Percentiles rank a stretch among this genome's conserved stretches.
These are phyloP conservation scores for Blastobotrys arbuscula DNA, from an alignment of 1,139 yeast species.

Conservation along the genomic window DNA sequence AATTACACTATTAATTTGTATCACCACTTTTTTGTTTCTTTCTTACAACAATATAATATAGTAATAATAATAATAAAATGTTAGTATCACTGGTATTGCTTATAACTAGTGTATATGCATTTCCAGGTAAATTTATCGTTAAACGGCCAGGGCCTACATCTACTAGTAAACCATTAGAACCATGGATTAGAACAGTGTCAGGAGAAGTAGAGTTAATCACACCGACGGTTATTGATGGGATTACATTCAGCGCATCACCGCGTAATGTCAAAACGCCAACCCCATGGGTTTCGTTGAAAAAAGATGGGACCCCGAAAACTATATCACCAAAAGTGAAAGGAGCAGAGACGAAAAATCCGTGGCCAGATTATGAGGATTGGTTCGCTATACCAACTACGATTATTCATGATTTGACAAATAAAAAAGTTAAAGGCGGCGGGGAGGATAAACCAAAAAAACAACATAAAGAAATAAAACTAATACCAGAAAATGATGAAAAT, in stretches of 20 bases:
- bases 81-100: too few relatives aligned
- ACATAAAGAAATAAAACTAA: slow-evolving; percentile 43
- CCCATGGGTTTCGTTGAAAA: slow-evolving; percentile 77
- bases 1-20: too few relatives aligned
- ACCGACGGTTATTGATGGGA: slow-evolving; percentile 77
- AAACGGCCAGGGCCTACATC: slow-evolving; percentile 20
- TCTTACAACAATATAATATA: too few relatives aligned
- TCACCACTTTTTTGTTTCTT: too few relatives aligned
- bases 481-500: slow-evolving; percentile 66
- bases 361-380: slow-evolving; percentile 71
- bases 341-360: slow-evolving; percentile 58
- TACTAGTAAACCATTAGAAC: slow-evolving; percentile 40
- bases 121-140: slow-evolving; percentile 11
- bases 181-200: slow-evolving; percentile 74
- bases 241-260: slow-evolving; percentile 73
- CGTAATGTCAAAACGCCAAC: slow-evolving; percentile 52
- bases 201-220: slow-evolving; percentile 58
- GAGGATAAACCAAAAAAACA: slow-evolving; percentile 12
- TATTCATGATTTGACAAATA: slow-evolving; percentile 30
- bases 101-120: too few relatives aligned
- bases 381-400: slow-evolving; percentile 59
- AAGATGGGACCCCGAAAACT: slow-evolving; percentile 77
- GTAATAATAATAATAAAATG: too few relatives aligned
- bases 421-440: slow-evolving; percentile 18
- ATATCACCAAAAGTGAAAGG: slow-evolving; percentile 67